phyloP scores from a whole-genome alignment of 768 basidiomycete species.

The Trametes meyenii region DNA sequence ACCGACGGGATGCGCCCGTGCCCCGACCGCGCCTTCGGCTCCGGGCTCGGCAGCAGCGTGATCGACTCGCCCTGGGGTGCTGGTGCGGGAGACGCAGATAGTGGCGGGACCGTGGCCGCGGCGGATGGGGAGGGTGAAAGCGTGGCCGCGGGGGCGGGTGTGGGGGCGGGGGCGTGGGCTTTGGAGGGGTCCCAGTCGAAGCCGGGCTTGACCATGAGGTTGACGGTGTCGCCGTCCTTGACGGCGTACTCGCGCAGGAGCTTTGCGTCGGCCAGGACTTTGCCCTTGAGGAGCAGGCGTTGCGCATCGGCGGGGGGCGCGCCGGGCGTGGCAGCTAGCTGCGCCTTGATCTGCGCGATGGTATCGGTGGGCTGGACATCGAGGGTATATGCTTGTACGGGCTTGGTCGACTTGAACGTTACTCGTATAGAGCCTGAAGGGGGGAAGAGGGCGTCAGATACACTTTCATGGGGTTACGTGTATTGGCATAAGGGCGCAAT shows the following conservation, averaged over 20 bases:
- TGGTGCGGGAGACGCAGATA: no score
- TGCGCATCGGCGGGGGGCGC: constrained; percentile 84
- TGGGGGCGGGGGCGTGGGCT: constrained; percentile 18
- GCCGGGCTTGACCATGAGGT: constrained; percentile 84
- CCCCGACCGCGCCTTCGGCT: constrained; percentile 38
- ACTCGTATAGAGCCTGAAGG: constrained; percentile 56
- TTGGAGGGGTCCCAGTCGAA: constrained; percentile 63
- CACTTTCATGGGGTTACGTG: no score
- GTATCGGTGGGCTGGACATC: constrained; percentile 80
- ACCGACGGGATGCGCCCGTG: constrained; percentile 78
- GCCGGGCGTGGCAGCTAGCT: constrained; percentile 63
- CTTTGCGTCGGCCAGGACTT: constrained; percentile 87
- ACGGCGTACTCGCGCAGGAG: constrained; percentile 90
- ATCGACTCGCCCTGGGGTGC: constrained; percentile 17
- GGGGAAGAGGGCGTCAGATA: neutral
- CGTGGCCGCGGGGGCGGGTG: constrained; percentile 25
- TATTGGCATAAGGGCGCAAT: neutral
- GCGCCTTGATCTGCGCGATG: constrained; percentile 76
- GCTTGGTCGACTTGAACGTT: constrained; percentile 92
- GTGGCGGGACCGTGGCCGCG: no score
- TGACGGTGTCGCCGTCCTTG: constrained; percentile 79
- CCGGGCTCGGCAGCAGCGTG: constrained; percentile 26
- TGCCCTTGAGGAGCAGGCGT: constrained; percentile 90
- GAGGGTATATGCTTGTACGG: constrained; percentile 74
- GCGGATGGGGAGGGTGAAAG: constrained; percentile 8